Conservation (phyloP, 2,329 filamentous ascomycete species). For the Colletotrichum chlorophyti region DNA sequence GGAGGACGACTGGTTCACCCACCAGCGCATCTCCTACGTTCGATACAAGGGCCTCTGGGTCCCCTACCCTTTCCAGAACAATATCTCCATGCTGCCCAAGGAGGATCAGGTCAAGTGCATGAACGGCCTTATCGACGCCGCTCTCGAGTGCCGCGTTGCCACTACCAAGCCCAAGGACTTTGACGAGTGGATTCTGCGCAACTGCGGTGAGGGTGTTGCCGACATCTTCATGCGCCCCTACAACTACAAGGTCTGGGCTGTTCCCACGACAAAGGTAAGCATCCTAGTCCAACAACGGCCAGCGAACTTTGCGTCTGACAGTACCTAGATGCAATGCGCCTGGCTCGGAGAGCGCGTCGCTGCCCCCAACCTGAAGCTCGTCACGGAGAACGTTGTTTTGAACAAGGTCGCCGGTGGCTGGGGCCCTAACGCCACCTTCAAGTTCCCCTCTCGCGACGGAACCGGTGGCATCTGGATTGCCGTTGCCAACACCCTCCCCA, state of each 20-base stretch:
- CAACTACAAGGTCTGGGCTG: conserved; percentile 99
- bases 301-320: background rate
- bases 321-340: conserved; percentile 90
- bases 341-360: conserved; percentile 99
- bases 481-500: conserved; percentile 89
- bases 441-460: conserved; percentile 93
- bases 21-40: conserved; percentile 99
- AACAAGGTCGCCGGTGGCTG: conserved; percentile 96
- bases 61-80: conserved; percentile 99
- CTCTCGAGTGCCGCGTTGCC: conserved; percentile 83
- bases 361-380: conserved; percentile 91
- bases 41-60: conserved; percentile 97
- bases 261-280: conserved; percentile 91
- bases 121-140: conserved; percentile 94
- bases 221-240: conserved; percentile 99
- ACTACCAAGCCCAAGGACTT: conserved; percentile 96
- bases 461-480: conserved; percentile 99
- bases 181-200: conserved; percentile 97
- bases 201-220: conserved; percentile 87
- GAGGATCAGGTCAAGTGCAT: conserved; percentile 95
- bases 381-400: conserved; percentile 93
- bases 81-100: conserved; percentile 97
- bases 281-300: no score
- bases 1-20: conserved; percentile 93
- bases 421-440: conserved; percentile 98